A percentile compares a stretch with the other conserved stretches of the same genome.
Evolutionary conservation across 2,329 filamentous ascomycete genomes (phyloP).

Genomic region (Didymella glomerata): DNA sequence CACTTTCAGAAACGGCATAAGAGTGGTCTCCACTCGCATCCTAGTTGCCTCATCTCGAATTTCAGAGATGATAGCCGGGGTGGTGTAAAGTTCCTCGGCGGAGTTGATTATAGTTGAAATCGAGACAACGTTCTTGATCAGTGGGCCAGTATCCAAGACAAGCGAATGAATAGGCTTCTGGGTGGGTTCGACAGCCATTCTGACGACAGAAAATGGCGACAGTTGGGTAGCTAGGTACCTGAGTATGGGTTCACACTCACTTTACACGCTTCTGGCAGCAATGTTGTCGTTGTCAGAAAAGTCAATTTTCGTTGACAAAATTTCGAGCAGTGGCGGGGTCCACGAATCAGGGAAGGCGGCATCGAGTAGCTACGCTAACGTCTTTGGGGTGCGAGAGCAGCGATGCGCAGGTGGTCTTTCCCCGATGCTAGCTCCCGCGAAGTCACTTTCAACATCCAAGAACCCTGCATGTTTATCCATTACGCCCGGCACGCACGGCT

Average conservation of each 20-base stretch:
- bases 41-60: constrained; percentile 86
- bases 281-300: constrained; percentile 8
- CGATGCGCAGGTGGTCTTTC: constrained; percentile 7
- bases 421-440: constrained; percentile 13
- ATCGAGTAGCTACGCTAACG: constrained; percentile 4
- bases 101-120: constrained; percentile 82
- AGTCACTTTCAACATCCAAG: constrained; percentile 20
- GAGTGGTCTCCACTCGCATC: constrained; percentile 79
- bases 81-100: constrained; percentile 71
- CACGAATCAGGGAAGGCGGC: constrained; percentile 4
- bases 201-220: constrained; percentile 21
- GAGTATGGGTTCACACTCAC: constrained; percentile 2
- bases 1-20: constrained; percentile 84
- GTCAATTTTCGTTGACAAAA: constrained; percentile 15
- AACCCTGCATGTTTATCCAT: constrained; percentile 7
- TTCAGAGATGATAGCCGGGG: constrained; percentile 85
- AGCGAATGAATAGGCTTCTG: constrained; percentile 81
- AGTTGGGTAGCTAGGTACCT: constrained; percentile 14
- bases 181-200: constrained; percentile 37
- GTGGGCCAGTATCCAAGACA: constrained; percentile 87
- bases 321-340: constrained; percentile 32
- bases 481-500: neutral
- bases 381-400: constrained; percentile 12
- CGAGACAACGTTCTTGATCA: constrained; percentile 91
- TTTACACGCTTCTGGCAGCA: constrained; percentile 1